Evolutionary conservation across 768 basidiomycete genomes (phyloP).

Genomic region (Thelephora aurantiotincta): DNA sequence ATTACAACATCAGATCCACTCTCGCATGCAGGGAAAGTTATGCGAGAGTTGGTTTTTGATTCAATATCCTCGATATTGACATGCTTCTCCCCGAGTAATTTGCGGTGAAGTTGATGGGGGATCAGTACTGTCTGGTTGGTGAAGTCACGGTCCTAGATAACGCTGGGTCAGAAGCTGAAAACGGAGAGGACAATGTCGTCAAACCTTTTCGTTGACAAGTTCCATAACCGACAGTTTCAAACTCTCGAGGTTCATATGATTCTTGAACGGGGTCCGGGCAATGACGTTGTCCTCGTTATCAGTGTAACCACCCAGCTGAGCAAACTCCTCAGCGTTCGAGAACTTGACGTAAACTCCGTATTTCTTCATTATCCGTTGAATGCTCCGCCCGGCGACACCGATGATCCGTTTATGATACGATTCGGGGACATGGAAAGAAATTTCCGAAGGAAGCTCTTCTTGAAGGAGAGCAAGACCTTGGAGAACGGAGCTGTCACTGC

Average conservation of each 20-base stretch:
- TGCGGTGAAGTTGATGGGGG: constrained; percentile 90
- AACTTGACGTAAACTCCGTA: constrained; percentile 99
- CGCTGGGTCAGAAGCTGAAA: not conserved
- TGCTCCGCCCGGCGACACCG: constrained; percentile 93
- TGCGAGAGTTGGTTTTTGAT: constrained; percentile 85
- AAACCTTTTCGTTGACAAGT: constrained; percentile 87
- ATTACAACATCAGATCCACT: constrained; percentile 87
- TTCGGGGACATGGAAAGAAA: constrained; percentile 97
- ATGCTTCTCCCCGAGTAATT: constrained; percentile 86
- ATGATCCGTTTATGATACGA: constrained; percentile 98
- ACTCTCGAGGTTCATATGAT: constrained; percentile 87
- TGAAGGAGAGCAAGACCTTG: constrained; percentile 82
- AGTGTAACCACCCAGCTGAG: constrained; percentile 83
- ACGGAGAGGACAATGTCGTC: constrained; percentile 7
- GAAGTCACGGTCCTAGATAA: constrained; percentile 83
- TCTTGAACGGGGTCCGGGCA: constrained; percentile 96
- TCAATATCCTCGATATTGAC: constrained; percentile 98
- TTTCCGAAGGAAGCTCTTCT: constrained; percentile 96
- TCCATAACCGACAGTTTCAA: constrained; percentile 96
- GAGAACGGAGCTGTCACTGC: constrained; percentile 71
- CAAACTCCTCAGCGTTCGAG: constrained; percentile 95
- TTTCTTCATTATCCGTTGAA: constrained; percentile 99
- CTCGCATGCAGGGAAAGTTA: constrained; percentile 89
- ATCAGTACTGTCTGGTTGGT: constrained; percentile 88
- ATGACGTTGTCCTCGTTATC: constrained; percentile 99